Evolutionary conservation across 1,284 basidiomycete species (phyloP), one percentile per base, ranked within the genome.

Genomic region (Heterobasidion occidentale): DNA sequence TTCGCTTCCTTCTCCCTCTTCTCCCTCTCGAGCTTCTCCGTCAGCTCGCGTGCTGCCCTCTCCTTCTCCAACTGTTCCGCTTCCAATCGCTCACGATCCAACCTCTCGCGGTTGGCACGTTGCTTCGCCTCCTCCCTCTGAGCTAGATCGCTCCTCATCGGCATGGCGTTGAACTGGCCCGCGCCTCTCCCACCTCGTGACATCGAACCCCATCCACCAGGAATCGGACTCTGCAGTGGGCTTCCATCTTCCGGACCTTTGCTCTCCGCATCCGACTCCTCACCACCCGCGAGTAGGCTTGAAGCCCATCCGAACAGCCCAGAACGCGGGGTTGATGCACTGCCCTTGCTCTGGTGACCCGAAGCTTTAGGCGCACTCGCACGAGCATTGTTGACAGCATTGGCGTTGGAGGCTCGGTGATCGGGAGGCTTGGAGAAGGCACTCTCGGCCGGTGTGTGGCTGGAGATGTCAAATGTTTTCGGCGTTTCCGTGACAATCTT

Each of bases 221-320:
- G 46, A 20, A 48, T 48, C 9, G 46, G 17, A 17, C 17, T 48
- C 17, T 11, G 19, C 19, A 33, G 11, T 4, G 19, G n/a, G 19
- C 46, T 20, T 17, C 12, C n/a, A 3, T 48, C 55, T 2, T 56
- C 48, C 8, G 46, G 50, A 2, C 35, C 27, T 20, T 51, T 48
- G 56, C 34, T 44, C 35, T 55, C 49, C 3, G 52, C 55, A n/a
- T n/a, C 56, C 17, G 15, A n/a, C 54, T 58, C 59, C 44, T 54
- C 59, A 17, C 49, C 17, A 3, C 52, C 52, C 7, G 47, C 45
- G 2, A 61, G 45, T 3, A 53, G 9, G 33, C 36, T 56, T 11
- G 51, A 46, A 7, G 56, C 19, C 38, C 57, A 54, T 35, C 60
- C 46, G 36, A 61, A 54, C 14, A 61, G 2, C 19, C 56, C 48